A percentile compares a stretch with the other conserved stretches of the same genome.
Evolutionary conservation across 1,139 yeast species (phyloP).

Genomic region (Eremothecium coryli): DNA sequence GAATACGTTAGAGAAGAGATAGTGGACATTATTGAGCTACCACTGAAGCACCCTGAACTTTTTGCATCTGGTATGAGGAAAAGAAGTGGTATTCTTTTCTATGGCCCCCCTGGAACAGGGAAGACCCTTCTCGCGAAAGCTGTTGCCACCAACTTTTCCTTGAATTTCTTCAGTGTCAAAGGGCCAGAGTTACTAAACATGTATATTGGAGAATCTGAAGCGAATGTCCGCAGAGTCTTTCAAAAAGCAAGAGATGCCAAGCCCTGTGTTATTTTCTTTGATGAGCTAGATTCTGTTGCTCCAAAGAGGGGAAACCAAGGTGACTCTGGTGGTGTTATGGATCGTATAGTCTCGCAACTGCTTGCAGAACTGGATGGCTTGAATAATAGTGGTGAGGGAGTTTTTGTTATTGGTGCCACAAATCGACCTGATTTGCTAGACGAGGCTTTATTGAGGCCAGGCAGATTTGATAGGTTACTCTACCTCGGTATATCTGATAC

Average conservation of each 20-base stretch:
- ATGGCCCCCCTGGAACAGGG: slow-evolving; percentile 99
- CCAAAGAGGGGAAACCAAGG: slow-evolving; percentile 98
- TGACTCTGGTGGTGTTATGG: slow-evolving; percentile 98
- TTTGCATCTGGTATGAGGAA: slow-evolving; percentile 84
- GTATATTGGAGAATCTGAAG: slow-evolving; percentile 98
- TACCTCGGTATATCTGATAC: slow-evolving; percentile 91
- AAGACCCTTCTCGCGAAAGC: slow-evolving; percentile 92
- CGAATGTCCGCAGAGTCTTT: slow-evolving; percentile 88
- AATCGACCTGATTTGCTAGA: slow-evolving; percentile 91
- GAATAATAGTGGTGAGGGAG: slow-evolving; percentile 84
- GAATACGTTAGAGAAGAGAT: slow-evolving; percentile 86
- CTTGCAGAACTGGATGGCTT: slow-evolving; percentile 93
- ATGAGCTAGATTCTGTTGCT: slow-evolving; percentile 94
- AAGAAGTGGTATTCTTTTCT: slow-evolving; percentile 85
- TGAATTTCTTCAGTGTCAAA: slow-evolving; percentile 89
- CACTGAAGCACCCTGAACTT: slow-evolving; percentile 83
- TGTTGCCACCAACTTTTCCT: slow-evolving; percentile 86
- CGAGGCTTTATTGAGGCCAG: slow-evolving; percentile 90
- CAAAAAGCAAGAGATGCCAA: slow-evolving; percentile 92
- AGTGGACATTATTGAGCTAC: slow-evolving; percentile 92
- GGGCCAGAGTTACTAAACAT: slow-evolving; percentile 92
- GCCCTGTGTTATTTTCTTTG: slow-evolving; percentile 95
- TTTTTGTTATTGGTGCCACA: slow-evolving; percentile 95
- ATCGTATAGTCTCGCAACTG: slow-evolving; percentile 88
- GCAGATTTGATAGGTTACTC: slow-evolving; percentile 90